These are phyloP conservation scores for Ustanciosporium gigantosporum DNA, from an alignment of 1,284 basidiomycete genomes.

Conservation along the genomic window DNA sequence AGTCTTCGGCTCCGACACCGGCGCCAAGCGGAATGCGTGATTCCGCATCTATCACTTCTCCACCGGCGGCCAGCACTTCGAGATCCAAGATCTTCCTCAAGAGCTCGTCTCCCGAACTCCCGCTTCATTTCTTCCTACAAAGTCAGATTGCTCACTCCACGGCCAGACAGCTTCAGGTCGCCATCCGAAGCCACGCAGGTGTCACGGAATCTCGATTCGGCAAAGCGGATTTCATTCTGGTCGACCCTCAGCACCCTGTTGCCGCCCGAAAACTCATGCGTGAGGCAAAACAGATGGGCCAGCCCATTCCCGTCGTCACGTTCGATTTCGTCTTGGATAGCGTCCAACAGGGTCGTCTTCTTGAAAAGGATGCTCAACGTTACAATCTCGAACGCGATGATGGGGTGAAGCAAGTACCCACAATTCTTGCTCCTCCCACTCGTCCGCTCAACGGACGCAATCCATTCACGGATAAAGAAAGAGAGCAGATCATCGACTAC, in stretches of 20 bases:
- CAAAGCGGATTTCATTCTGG: constrained; percentile 24
- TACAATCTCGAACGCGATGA: constrained; percentile 33
- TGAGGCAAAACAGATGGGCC: constrained; percentile 11
- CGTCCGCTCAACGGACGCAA: constrained; percentile 18
- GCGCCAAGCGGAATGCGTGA: too few species aligned
- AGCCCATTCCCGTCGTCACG: constrained; percentile 31
- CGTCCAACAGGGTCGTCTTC: constrained; percentile 2
- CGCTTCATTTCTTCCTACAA: constrained; percentile 14
- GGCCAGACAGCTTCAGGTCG: constrained; percentile 5
- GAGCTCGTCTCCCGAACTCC: constrained; percentile 6
- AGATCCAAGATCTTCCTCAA: constrained; percentile 19
- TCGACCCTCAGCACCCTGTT: constrained; percentile 5
- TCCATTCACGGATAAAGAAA: constrained; percentile 21
- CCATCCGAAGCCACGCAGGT: constrained; percentile 22
- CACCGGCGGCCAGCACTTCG: too few species aligned
- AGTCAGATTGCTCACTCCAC: constrained; percentile 3
- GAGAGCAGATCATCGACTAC: constrained; percentile 24
- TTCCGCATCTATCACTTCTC: too few species aligned
- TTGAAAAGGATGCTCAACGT: constrained; percentile 12
- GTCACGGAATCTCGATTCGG: constrained; percentile 15
- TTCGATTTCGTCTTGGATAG: constrained; percentile 19
- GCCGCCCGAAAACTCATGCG: constrained; percentile 4
- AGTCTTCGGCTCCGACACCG: too few species aligned
- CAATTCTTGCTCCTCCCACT: neutral
- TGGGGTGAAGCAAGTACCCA: too few species aligned